Base-by-base conservation (phyloP, 306 rosid species). In the Chamaecrista fasciculata region DNA sequence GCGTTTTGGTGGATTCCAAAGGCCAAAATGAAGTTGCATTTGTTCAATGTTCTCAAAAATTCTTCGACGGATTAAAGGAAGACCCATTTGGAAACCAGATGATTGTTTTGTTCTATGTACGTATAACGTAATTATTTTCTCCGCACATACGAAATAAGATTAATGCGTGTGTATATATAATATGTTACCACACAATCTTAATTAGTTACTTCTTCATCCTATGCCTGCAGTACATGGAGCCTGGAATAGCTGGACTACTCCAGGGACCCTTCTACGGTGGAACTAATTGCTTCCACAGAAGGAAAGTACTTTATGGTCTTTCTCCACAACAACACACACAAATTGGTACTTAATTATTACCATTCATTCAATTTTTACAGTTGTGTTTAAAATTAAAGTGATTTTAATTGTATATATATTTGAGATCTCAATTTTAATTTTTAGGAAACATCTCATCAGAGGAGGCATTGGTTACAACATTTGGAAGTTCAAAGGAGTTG, bases 271-370 rank as follows among this genome's bases (percentile, higher is more conserved):
- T 69, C 19, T 83, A 85, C 16, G 50, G 4, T 0, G 93, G 96
- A 74, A 87, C 93, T 8, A 81, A 84, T 20, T 83, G 91, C 53
- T 42, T 90, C 37, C 89, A 83, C 40, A 81, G 87, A 76, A 78
- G 89, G 42, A 86, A 85, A 73, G 82, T 86, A 55, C 82, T 93
- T 7, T 92, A 87, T 48, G 95, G 90, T 42, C 62, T 81, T 37
- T 80, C 67, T 24, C 89, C 92, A 0, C 5, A n/a, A n/a, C n/a
- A 55, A 18, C 20, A 69, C 6, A 9, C 56, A 1, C 25, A 47
- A 50, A 77, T 50, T 34, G 76, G 82, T 76, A 73, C 67, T 21
- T 11, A 61, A 21, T 20, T 5, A 70, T 55, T 24, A 53, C 63
- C 20, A 34, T 37, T 33, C 36, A 33, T 33, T n/a, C n/a, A n/a